These are phyloP conservation scores for Sarocladiaceae sp. DNA, from an alignment of 2,329 filamentous ascomycete genomes.

Conservation along the genomic window DNA sequence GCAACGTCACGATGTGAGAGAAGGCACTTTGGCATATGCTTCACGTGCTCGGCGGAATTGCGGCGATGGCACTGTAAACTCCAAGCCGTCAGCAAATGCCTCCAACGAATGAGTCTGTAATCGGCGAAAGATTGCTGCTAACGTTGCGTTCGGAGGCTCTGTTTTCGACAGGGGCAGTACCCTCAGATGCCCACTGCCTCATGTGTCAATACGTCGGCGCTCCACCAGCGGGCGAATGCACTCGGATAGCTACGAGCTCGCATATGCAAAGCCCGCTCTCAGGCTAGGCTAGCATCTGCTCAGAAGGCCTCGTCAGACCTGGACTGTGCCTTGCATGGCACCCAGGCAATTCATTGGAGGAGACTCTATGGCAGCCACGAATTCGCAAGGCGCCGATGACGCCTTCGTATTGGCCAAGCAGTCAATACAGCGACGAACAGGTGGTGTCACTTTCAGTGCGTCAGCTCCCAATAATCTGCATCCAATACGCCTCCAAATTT, in stretches of 20 bases:
- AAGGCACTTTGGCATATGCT: background rate
- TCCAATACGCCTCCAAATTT: too few relatives aligned
- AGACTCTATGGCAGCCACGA: background rate
- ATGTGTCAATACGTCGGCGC: too few relatives aligned
- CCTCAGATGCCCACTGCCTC: too few relatives aligned
- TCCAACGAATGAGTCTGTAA: too few relatives aligned
- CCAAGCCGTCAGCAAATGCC: background rate
- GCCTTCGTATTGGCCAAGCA: background rate
- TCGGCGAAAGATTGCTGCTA: too few relatives aligned
- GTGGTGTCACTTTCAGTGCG: too few relatives aligned
- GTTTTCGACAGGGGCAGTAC: too few relatives aligned
- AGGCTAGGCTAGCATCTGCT: background rate
- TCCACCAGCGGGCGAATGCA: too few relatives aligned
- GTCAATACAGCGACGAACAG: background rate
- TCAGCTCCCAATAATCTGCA: too few relatives aligned
- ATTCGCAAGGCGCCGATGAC: background rate
- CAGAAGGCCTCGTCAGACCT: background rate
- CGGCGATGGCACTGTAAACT: background rate
- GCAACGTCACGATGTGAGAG: background rate
- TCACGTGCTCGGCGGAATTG: background rate
- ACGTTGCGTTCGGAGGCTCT: too few relatives aligned
- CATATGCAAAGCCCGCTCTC: background rate
- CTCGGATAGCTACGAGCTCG: background rate
- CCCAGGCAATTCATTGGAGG: background rate
- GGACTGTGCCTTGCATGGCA: slow-evolving; percentile 3